Evolutionary conservation across 495 filamentous ascomycete species (phyloP).

Genomic region (Penicillium roqueforti): DNA sequence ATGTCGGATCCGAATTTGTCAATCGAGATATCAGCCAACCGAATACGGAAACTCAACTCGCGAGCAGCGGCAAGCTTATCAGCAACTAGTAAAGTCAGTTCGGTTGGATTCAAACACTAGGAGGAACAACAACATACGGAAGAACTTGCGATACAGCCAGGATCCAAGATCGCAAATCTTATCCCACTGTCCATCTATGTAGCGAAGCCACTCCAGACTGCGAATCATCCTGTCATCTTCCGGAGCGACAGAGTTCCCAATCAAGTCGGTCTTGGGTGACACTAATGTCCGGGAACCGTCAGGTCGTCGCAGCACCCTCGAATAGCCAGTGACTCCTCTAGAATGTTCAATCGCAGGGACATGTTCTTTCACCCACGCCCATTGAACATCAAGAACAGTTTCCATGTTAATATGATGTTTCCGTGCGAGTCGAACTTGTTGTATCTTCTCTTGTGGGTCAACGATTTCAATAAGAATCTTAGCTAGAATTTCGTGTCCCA

Average conservation of each 20-base stretch:
- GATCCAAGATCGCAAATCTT: constrained; percentile 65
- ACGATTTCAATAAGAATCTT: constrained; percentile 60
- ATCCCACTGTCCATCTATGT: constrained; percentile 64
- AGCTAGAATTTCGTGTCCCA: constrained; percentile 42
- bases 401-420: constrained; percentile 50
- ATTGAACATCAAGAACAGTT: constrained; percentile 52
- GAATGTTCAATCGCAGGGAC: constrained; percentile 34
- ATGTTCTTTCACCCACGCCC: constrained; percentile 41
- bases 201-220: constrained; percentile 78
- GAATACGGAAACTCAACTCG: constrained; percentile 49
- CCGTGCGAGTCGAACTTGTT: constrained; percentile 50
- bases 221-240: constrained; percentile 71
- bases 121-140: constrained; percentile 24
- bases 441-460: constrained; percentile 48
- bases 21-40: constrained; percentile 37
- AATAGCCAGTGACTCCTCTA: constrained; percentile 27
- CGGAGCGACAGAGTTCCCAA: constrained; percentile 55
- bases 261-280: constrained; percentile 57
- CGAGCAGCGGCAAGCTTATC: constrained; percentile 62
- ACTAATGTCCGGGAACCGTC: constrained; percentile 33
- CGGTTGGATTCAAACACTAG: neutral
- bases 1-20: constrained; percentile 42
- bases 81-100: constrained; percentile 19
- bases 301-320: constrained; percentile 30
- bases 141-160: constrained; percentile 61